phyloP scores from a whole-genome alignment of 306 rosid species.

The Aeschynomene evenia region DNA sequence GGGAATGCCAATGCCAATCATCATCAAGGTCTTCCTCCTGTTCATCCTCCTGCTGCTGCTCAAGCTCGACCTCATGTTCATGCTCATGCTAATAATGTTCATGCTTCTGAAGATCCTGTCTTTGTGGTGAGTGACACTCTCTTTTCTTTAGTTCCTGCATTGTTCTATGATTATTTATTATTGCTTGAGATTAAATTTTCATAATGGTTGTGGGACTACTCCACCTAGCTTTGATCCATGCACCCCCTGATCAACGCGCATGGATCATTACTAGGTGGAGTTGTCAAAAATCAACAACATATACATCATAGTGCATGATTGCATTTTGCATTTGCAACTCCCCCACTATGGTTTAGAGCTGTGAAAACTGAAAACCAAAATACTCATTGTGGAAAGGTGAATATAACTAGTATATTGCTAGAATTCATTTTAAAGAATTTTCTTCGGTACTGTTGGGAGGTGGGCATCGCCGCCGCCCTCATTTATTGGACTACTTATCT shows the following conservation, averaged over 20 bases:
- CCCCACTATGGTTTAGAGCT: too few relatives aligned
- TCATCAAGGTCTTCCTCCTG: not conserved
- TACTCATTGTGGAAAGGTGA: too few relatives aligned
- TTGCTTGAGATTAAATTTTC: constrained; percentile 5
- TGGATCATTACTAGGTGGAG: constrained; percentile 33
- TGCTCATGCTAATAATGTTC: not conserved
- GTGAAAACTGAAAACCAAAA: too few relatives aligned
- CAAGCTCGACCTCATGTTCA: constrained; percentile 17
- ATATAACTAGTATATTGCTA: too few relatives aligned
- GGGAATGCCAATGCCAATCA: not conserved
- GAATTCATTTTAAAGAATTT: too few relatives aligned
- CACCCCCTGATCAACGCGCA: constrained; percentile 42
- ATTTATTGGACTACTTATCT: too few relatives aligned
- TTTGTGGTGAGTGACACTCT: constrained; percentile 34
- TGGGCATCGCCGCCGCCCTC: too few relatives aligned
- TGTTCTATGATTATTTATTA: not conserved
- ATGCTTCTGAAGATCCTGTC: constrained; percentile 25
- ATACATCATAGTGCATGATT: not conserved
- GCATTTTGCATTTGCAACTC: too few relatives aligned
- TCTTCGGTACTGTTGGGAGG: too few relatives aligned
- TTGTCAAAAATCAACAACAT: not conserved
- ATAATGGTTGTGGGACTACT: not conserved
- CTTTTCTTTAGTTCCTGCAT: not conserved
- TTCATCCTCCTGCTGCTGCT: not conserved
- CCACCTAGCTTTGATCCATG: constrained; percentile 39